Evolutionary conservation across 2,329 filamentous ascomycete genomes (phyloP).

Genomic region (Ophiosphaerella narmari): DNA sequence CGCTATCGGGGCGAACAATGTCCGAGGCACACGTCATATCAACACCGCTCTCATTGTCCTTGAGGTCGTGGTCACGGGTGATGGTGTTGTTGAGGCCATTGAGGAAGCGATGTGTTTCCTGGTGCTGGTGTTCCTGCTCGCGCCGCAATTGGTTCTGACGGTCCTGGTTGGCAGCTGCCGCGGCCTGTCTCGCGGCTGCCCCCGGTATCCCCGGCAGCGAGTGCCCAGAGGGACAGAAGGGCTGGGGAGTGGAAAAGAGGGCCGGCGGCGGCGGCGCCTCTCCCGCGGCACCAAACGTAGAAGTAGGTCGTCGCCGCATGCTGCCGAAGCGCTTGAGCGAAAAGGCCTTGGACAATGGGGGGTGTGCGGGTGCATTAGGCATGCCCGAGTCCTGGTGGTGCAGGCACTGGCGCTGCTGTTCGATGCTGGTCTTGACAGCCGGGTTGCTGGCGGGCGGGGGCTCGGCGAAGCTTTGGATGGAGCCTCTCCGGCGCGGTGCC

Average conservation of each 20-base stretch:
- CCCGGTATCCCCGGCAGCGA: conserved; percentile 15
- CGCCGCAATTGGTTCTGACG: conserved; percentile 32
- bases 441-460: conserved; percentile 18
- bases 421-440: conserved; percentile 23
- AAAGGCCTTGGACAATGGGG: conserved; percentile 27
- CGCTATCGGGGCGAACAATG: conserved; percentile 38
- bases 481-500: conserved; percentile 31
- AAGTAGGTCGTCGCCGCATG: conserved; percentile 39
- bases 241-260: conserved; percentile 18
- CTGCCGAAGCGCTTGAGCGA: conserved; percentile 37
- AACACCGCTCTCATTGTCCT: conserved; percentile 45
- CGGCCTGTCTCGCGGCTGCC: conserved; percentile 41
- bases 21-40: conserved; percentile 45
- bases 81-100: conserved; percentile 24
- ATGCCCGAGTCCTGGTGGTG: conserved; percentile 43
- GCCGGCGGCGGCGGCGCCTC: conserved; percentile 15
- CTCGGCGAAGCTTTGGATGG: conserved; percentile 35
- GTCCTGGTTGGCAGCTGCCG: conserved; percentile 43
- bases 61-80: conserved; percentile 32
- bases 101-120: conserved; percentile 38
- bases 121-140: conserved; percentile 29
- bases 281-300: conserved; percentile 34
- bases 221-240: background rate
- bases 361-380: conserved; percentile 15
- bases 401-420: conserved; percentile 30